These are phyloP conservation scores for Vanilla planifolia DNA, from an alignment of 106 monocot species.

Conservation along the genomic window DNA sequence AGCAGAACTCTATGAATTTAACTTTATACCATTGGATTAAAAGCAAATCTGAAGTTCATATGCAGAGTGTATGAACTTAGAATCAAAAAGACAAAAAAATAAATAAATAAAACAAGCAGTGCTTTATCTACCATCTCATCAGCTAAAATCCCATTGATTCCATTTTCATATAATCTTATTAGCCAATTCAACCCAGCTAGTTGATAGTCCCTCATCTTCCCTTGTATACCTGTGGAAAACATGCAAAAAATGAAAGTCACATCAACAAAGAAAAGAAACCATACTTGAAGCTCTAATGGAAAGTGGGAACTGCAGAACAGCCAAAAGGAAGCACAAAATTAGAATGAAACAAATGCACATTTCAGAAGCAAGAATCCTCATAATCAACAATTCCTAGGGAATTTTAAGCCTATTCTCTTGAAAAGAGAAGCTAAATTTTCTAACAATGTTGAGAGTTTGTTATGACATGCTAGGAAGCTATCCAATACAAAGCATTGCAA, in stretches of 20 bases:
- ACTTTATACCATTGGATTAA: neutral
- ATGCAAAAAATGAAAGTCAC: neutral
- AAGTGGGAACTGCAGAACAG: neutral
- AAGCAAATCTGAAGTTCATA: neutral
- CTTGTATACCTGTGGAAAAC: slow-evolving; percentile 57
- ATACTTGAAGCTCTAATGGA: neutral
- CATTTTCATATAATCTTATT: slow-evolving; percentile 86
- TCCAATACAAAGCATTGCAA: too few species aligned
- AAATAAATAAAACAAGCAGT: too few species aligned
- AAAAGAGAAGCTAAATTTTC: neutral
- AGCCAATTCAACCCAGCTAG: slow-evolving; percentile 93
- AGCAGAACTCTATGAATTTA: neutral
- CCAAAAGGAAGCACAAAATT: neutral
- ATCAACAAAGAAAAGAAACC: neutral
- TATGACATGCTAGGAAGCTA: too few species aligned
- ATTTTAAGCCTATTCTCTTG: neutral
- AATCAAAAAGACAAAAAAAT: too few species aligned
- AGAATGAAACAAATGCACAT: neutral
- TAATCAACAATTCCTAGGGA: neutral
- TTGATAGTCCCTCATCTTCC: slow-evolving; percentile 85
- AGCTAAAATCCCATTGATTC: slow-evolving; percentile 97
- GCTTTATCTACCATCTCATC: slow-evolving; percentile 85
- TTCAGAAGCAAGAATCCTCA: neutral
- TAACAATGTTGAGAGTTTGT: neutral
- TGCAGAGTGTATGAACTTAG: neutral